phyloP scores from a whole-genome alignment of 169 alveolate genomes.

The Plasmodium inui region DNA sequence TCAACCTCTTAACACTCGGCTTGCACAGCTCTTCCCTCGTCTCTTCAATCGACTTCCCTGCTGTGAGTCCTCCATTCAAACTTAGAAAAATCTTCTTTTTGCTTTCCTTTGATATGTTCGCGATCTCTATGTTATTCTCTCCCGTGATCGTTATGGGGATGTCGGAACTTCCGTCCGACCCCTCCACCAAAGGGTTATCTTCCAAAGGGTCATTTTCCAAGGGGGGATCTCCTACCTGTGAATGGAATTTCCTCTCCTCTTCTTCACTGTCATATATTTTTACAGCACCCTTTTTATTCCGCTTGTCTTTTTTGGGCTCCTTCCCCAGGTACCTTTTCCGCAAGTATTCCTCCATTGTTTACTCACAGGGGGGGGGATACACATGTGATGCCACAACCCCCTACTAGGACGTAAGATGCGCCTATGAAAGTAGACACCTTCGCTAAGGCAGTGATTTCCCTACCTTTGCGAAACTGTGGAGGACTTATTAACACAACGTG shows the following conservation, averaged over 20 bases:
- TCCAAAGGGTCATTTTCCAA: background rate
- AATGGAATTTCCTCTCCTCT: background rate
- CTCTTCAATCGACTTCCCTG: background rate
- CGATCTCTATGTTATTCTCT: slow-evolving; percentile 7
- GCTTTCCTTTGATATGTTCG: slow-evolving; percentile 37
- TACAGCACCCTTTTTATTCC: slow-evolving; percentile 3
- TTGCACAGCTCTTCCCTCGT: background rate
- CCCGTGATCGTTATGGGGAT: slow-evolving; percentile 35
- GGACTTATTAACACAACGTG: too few species aligned
- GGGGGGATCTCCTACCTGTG: background rate
- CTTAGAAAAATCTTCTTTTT: slow-evolving; percentile 41
- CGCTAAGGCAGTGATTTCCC: too few species aligned
- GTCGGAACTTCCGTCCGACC: slow-evolving; percentile 45
- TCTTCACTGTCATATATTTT: slow-evolving; percentile 58
- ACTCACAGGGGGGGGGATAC: background rate
- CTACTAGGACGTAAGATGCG: too few species aligned
- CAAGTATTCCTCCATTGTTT: slow-evolving; percentile 47
- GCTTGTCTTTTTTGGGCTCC: background rate
- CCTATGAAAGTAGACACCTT: too few species aligned
- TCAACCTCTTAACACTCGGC: background rate
- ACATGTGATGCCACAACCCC: too few species aligned
- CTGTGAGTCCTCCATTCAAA: background rate
- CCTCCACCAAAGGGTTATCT: background rate
- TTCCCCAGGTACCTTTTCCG: slow-evolving; percentile 32
- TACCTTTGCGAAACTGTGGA: too few species aligned